phyloP scores from a whole-genome alignment of 805 yeast genomes.

The Candida suzukii region DNA sequence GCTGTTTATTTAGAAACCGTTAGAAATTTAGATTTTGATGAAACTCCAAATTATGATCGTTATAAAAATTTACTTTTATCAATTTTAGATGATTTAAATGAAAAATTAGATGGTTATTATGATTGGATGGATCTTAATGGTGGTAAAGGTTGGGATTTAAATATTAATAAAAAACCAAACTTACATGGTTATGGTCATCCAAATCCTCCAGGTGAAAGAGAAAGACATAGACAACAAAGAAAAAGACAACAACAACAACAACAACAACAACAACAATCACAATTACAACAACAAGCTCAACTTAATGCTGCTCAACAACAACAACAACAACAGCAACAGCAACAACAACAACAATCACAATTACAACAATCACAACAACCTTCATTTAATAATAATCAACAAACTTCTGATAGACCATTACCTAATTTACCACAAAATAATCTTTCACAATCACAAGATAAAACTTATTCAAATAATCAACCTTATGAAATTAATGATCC shows the following conservation, averaged over 20 bases:
- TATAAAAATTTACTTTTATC: constrained; percentile 71
- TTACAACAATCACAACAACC: constrained; percentile 6
- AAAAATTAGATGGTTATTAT: constrained; percentile 77
- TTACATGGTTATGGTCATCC: constrained; percentile 96
- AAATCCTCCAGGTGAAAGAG: constrained; percentile 63
- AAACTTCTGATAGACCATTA: constrained; percentile 20
- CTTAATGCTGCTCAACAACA: constrained; percentile 13
- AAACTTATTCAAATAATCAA: constrained; percentile 6
- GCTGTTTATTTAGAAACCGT: constrained; percentile 88
- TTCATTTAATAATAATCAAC: background rate
- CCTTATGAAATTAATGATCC: constrained; percentile 1
- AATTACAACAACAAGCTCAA: constrained; percentile 4
- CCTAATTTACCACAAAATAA: constrained; percentile 25
- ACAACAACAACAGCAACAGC: constrained; percentile 12
- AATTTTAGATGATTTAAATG: constrained; percentile 66
- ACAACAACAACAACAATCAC: constrained; percentile 2
- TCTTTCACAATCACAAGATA: constrained; percentile 8
- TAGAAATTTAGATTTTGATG: constrained; percentile 85
- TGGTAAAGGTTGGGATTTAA: constrained; percentile 93
- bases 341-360: constrained; percentile 3
- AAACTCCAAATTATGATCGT: constrained; percentile 89
- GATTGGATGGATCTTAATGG: constrained; percentile 97
- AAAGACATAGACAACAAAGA: constrained; percentile 29
- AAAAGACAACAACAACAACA: constrained; percentile 16
- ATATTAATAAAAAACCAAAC: constrained; percentile 85